Percentiles rank a stretch among this genome's conserved stretches.
Evolutionary conservation across 768 basidiomycete genomes (phyloP).

Genomic region (Lactarius hengduanensis): DNA sequence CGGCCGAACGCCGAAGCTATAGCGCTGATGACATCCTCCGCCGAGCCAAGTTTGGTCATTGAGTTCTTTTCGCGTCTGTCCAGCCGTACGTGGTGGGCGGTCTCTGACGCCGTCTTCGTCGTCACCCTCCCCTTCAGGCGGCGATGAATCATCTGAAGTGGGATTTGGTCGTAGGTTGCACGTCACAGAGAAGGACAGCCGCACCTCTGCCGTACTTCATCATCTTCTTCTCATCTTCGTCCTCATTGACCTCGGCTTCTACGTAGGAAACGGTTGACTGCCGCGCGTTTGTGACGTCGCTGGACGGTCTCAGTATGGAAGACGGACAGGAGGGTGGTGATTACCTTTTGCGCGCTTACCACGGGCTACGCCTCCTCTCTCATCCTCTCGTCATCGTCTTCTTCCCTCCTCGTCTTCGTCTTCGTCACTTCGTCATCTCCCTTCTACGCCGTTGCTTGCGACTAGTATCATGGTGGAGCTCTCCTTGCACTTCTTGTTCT

Average conservation of each 20-base stretch:
- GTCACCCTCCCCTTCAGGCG: conserved; percentile 57
- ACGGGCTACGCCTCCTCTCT: conserved; percentile 43
- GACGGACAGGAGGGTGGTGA: not conserved
- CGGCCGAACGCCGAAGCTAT: conserved; percentile 64
- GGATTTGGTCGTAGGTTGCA: conserved; percentile 15
- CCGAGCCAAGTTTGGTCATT: conserved; percentile 80
- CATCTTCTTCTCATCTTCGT: conserved; percentile 93
- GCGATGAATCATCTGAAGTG: conserved; percentile 67
- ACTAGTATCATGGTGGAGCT: conserved; percentile 32
- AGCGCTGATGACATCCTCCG: conserved; percentile 76
- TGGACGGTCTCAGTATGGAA: conserved; percentile 32
- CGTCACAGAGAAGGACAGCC: conserved; percentile 23
- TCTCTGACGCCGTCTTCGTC: conserved; percentile 54
- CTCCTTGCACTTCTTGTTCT: conserved; percentile 37
- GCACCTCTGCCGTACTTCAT: conserved; percentile 59
- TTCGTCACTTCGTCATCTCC: conserved; percentile 41
- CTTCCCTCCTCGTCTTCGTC: conserved; percentile 42
- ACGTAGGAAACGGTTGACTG: conserved; percentile 87
- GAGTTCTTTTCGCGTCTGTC: conserved; percentile 67
- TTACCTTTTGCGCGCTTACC: conserved; percentile 63
- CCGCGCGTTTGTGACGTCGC: conserved; percentile 65
- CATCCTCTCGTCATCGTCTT: conserved; percentile 40
- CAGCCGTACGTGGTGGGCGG: conserved; percentile 66
- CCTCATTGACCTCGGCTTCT: conserved; percentile 94
- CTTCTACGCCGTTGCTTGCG: conserved; percentile 39